These are phyloP conservation scores for Trichosporon sp. DNA, from an alignment of 1,284 basidiomycete species.

Conservation along the genomic window DNA sequence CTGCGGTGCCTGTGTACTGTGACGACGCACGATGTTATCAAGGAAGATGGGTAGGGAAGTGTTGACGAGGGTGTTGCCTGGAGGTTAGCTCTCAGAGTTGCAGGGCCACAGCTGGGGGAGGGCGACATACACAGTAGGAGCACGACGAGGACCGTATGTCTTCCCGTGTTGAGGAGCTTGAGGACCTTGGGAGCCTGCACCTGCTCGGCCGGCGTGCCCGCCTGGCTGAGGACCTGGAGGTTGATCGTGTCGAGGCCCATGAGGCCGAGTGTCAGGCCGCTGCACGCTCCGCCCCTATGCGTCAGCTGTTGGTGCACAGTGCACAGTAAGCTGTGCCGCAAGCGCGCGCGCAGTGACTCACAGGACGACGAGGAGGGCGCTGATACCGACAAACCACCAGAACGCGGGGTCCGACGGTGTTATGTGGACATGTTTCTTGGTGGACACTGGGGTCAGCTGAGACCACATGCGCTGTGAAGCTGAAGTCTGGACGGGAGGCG, in stretches of 20 bases:
- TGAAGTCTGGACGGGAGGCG: background rate
- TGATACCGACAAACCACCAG: conserved; percentile 32
- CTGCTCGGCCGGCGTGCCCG: conserved; percentile 49
- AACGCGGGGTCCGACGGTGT: conserved; percentile 30
- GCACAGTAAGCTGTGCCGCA: background rate
- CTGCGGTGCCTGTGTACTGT: background rate
- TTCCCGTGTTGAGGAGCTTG: conserved; percentile 47
- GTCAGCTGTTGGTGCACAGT: background rate
- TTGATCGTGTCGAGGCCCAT: conserved; percentile 53
- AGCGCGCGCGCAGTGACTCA: background rate
- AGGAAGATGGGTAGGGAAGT: conserved; percentile 54
- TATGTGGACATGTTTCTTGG: conserved; percentile 35
- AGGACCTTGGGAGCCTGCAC: conserved; percentile 51
- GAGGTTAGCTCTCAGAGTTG: background rate
- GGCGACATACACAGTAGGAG: conserved; percentile 46
- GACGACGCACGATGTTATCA: conserved; percentile 37
- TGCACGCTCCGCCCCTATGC: conserved; percentile 50
- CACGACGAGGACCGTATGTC: conserved; percentile 50
- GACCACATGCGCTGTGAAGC: background rate
- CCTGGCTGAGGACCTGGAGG: conserved; percentile 46
- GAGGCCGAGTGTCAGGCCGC: conserved; percentile 53
- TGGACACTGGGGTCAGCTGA: conserved; percentile 4
- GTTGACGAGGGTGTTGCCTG: conserved; percentile 53
- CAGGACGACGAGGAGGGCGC: conserved; percentile 31
- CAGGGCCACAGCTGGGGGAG: background rate